Conservation (phyloP, 768 basidiomycete species). For the Suillus subluteus region DNA sequence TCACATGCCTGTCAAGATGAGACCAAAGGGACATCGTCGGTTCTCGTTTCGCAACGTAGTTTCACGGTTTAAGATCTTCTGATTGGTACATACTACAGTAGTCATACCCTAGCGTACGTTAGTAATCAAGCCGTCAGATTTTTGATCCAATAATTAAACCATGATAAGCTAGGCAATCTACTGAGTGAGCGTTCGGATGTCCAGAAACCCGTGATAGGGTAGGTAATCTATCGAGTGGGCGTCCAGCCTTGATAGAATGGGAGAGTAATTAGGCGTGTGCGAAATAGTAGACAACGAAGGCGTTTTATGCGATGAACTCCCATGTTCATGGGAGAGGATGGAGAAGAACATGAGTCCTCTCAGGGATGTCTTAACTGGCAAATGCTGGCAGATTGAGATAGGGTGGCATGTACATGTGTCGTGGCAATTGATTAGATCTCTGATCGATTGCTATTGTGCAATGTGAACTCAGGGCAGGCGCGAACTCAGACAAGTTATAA, state of each 20-base stretch:
- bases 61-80: constrained; percentile 6
- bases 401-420: not conserved
- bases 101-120: not conserved
- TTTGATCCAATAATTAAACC: not conserved
- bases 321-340: constrained; percentile 21
- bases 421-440: constrained; percentile 22
- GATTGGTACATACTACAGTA: not conserved
- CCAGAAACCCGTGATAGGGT: not conserved
- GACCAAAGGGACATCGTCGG: not conserved
- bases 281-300: constrained; percentile 12
- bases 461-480: constrained; percentile 38
- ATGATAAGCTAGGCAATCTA: not conserved
- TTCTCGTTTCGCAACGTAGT: constrained; percentile 5
- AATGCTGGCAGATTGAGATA: not conserved
- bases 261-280: constrained; percentile 11
- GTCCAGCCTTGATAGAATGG: constrained; percentile 2
- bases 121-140: not conserved
- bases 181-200: not conserved
- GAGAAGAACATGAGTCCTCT: not conserved
- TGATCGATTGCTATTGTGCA: constrained; percentile 13
- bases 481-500: constrained; percentile 10
- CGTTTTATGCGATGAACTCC: constrained; percentile 18
- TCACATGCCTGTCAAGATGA: constrained; percentile 1
- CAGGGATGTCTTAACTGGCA: not conserved
- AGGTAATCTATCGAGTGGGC: not conserved